phyloP scores from a whole-genome alignment of 257 asterid species.

The Mentha longifolia region DNA sequence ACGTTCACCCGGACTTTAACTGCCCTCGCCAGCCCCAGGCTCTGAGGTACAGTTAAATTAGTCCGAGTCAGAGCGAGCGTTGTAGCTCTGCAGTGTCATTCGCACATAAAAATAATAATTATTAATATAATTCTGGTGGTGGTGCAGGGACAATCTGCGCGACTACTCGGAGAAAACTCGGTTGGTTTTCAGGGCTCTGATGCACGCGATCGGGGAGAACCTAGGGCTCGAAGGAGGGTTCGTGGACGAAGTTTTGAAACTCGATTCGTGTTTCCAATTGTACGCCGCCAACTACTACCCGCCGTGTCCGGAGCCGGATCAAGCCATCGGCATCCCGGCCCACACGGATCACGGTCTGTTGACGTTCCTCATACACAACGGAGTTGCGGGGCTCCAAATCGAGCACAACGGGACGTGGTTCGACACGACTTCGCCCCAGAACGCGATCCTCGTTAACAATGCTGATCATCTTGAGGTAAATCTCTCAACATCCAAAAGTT shows the following conservation, averaged over 20 bases:
- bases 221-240: slow-evolving; percentile 43
- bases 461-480: slow-evolving; percentile 54
- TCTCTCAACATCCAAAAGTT: neutral
- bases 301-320: slow-evolving; percentile 58
- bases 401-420: slow-evolving; percentile 14
- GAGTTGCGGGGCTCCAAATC: slow-evolving; percentile 19
- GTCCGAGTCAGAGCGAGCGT: neutral
- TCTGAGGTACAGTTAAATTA: neutral
- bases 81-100: neutral
- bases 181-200: slow-evolving; percentile 26
- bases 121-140: neutral
- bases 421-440: neutral
- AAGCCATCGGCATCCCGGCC: slow-evolving; percentile 56
- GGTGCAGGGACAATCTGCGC: slow-evolving; percentile 31
- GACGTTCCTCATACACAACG: slow-evolving; percentile 20
- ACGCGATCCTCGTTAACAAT: slow-evolving; percentile 15
- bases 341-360: slow-evolving; percentile 46
- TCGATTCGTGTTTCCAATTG: slow-evolving; percentile 48
- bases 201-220: slow-evolving; percentile 41
- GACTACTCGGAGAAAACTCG: slow-evolving; percentile 44
- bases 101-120: neutral
- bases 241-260: slow-evolving; percentile 35
- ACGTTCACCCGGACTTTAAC: slow-evolving; percentile 13
- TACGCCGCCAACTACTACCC: slow-evolving; percentile 43
- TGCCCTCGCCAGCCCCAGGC: neutral